These are phyloP conservation scores for Arabidopsis thaliana DNA, from an alignment of 345 rosid species.

Conservation along the genomic window TAIR10.1 NC_003074.8:10431001-10431500, in stretches of 20 bases:
- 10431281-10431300: neutral
- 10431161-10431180: conserved; percentile 37
- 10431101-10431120: conserved; percentile 22
- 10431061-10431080: conserved; percentile 23
- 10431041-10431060: conserved; percentile 32
- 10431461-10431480: no score
- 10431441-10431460: no score
- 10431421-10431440: no score
- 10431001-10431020: conserved; percentile 37
- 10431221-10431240: no score
- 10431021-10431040: conserved; percentile 19
- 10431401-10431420: no score
- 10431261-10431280: neutral
- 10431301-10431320: neutral
- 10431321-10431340: neutral
- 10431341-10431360: no score
- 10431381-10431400: no score
- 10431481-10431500: no score
- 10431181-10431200: neutral
- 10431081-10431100: conserved; percentile 26
- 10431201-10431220: neutral
- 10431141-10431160: conserved; percentile 47
- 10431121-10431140: conserved; percentile 47
- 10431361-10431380: no score
- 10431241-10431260: no score